Base-by-base conservation (phyloP, 1,139 yeast genomes). In the Candida sp. region DNA sequence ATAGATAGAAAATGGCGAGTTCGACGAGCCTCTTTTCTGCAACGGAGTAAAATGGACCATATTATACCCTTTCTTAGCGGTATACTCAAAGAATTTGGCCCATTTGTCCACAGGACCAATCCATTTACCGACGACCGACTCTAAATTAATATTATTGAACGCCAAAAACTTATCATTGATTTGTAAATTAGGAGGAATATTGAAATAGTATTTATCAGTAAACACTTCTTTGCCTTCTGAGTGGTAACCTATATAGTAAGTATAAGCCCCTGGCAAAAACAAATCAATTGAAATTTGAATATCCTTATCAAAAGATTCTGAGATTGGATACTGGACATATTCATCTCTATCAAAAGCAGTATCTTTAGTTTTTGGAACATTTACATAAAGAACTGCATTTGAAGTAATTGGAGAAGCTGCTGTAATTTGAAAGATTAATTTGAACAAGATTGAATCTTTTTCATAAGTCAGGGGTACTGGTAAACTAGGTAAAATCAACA, bases 21-120 rank as follows among this genome's bases (percentile, higher is more conserved):
- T 79, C 1, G 96, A 87, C 45, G 76, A 84, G 23, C 99, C 99
- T 41, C 98, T 75, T 50, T 82, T 69, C 63, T 91, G 97, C 50
- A 93, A 72, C 0, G 99, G 99, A 2, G 98, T 90, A 61, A 93
- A 93, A 67, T 93, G 99, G 39, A 93, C 71, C 97, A 91, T 88
- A 62, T 93, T 93, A 70, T 91, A 93, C 19, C 95, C 93, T 63
- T 93, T 93, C 7, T 65, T 61, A 15, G 82, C 68, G 38, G 93
- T 77, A 41, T 78, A 76, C 4, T 63, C 58, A 47, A 93, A 85
- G 46, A 87, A 69, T 1, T 67, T 59, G 45, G 80, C 79, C 98
- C 98, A 93, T 41, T 52, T 60, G 38, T 55, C 58, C 53, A 73
- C 66, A 8, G 81, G 77, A 1, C 97, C 97, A 68, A 90, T 79